Evolutionary conservation across 305 asterid species (phyloP).

Genomic region (Solanum hybrid): DNA sequence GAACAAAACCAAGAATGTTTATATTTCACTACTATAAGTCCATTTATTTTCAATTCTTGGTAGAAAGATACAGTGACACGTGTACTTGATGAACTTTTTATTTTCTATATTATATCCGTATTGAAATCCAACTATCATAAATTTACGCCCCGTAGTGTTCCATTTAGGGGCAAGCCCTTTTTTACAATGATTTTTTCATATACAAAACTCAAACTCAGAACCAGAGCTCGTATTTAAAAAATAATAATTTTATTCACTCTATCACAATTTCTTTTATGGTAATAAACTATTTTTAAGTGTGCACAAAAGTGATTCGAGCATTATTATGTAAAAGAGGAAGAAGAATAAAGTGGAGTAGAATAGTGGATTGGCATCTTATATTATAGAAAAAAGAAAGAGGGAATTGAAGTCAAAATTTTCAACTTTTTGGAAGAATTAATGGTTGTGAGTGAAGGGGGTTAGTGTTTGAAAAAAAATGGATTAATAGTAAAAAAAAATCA

Average conservation of each 20-base stretch:
- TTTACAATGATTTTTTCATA: too few relatives aligned
- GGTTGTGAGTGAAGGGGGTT: background rate
- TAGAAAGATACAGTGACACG: background rate
- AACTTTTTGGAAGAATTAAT: background rate
- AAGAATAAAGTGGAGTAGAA: conserved; percentile 11
- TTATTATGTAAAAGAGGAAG: background rate
- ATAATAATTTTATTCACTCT: too few relatives aligned
- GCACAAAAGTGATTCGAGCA: background rate
- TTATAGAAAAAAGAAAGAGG: background rate
- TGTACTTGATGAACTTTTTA: background rate
- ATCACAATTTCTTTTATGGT: background rate
- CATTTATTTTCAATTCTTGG: background rate
- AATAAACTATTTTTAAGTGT: background rate
- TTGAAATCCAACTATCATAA: too few relatives aligned
- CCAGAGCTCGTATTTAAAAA: too few relatives aligned
- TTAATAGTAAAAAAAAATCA: too few relatives aligned
- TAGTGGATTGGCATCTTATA: conserved; percentile 6
- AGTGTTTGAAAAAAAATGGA: background rate
- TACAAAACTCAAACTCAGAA: too few relatives aligned
- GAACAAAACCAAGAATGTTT: background rate
- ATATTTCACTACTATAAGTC: background rate
- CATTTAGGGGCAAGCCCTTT: too few relatives aligned
- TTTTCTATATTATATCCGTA: too few relatives aligned
- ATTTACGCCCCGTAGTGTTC: rapidly evolving
- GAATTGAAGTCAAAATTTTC: background rate